phyloP scores from a whole-genome alignment of 1,284 basidiomycete species.

The Omphalotus olearius region DNA sequence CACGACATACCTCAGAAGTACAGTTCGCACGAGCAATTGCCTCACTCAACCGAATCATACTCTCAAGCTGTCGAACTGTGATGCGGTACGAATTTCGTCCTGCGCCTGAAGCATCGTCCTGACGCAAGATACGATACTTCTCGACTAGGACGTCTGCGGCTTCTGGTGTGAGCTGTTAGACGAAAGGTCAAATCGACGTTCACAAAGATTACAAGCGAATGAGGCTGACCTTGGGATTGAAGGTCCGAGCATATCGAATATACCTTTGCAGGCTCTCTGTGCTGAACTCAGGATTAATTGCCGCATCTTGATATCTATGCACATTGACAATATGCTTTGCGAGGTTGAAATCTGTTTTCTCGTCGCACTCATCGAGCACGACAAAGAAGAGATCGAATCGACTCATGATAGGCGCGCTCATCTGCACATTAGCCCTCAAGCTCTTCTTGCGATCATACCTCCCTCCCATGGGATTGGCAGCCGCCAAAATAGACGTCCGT shows the following conservation, averaged over 20 bases:
- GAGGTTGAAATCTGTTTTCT: constrained; percentile 89
- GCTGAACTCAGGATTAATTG: constrained; percentile 94
- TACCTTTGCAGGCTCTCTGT: constrained; percentile 96
- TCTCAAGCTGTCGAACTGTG: constrained; percentile 94
- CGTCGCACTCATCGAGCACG: constrained; percentile 96
- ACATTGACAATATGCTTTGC: constrained; percentile 98
- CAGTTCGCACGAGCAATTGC: constrained; percentile 98
- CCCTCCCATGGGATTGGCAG: constrained; percentile 96
- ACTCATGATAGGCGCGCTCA: constrained; percentile 99
- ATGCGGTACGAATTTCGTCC: constrained; percentile 94
- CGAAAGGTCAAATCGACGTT: constrained; percentile 8
- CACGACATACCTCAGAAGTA: constrained; percentile 65
- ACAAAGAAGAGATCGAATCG: constrained; percentile 99
- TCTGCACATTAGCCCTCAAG: constrained; percentile 92
- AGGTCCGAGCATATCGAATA: constrained; percentile 95
- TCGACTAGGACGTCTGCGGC: constrained; percentile 93
- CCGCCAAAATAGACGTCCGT: constrained; percentile 95
- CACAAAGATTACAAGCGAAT: background rate
- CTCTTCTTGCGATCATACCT: constrained; percentile 96
- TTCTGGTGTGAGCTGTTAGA: constrained; percentile 78
- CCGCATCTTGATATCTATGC: constrained; percentile 92
- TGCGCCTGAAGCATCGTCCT: constrained; percentile 87
- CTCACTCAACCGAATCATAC: constrained; percentile 96
- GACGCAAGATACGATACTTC: constrained; percentile 90
- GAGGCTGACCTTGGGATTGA: constrained; percentile 82